Percentiles rank a stretch among this genome's conserved stretches.
Conservation (phyloP, 208 protist species). For the Eutreptiella sp. region DNA sequence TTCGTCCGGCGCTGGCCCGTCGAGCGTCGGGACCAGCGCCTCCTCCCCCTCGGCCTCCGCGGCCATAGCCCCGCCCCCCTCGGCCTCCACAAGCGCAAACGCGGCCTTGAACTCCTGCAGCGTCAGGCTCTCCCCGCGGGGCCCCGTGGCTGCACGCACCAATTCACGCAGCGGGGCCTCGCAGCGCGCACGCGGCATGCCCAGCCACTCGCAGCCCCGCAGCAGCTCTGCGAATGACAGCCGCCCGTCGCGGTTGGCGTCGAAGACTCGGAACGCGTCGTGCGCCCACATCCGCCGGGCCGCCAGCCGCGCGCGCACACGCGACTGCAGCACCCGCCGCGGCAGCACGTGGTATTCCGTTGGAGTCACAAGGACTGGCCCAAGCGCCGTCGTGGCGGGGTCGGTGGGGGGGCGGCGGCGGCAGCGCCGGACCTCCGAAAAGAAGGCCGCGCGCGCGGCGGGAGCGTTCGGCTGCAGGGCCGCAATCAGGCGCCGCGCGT, state of each 20-base stretch:
- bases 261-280: constrained; percentile 16
- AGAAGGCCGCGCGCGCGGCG: no score
- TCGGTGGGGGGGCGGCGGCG: no score
- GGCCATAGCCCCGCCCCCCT: background rate
- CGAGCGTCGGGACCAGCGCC: background rate
- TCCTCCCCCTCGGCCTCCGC: background rate
- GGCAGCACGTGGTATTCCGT: no score
- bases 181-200: constrained; percentile 17
- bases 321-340: no score
- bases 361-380: no score
- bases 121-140: no score
- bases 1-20: background rate
- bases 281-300: constrained; percentile 4
- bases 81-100: background rate
- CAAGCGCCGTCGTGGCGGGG: no score
- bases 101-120: constrained; percentile 6
- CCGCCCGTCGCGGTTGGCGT: constrained; percentile 3
- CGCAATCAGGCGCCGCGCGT: no score
- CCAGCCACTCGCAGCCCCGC: constrained; percentile 18
- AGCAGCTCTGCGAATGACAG: background rate
- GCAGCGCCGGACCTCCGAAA: no score
- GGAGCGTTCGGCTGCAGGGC: no score
- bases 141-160: no score
- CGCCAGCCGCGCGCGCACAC: background rate
- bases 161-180: no score